Evolutionary conservation across 1,284 basidiomycete species (phyloP), one percentile per base, ranked within the genome.

Genomic region (Takashimella tepidaria): DNA sequence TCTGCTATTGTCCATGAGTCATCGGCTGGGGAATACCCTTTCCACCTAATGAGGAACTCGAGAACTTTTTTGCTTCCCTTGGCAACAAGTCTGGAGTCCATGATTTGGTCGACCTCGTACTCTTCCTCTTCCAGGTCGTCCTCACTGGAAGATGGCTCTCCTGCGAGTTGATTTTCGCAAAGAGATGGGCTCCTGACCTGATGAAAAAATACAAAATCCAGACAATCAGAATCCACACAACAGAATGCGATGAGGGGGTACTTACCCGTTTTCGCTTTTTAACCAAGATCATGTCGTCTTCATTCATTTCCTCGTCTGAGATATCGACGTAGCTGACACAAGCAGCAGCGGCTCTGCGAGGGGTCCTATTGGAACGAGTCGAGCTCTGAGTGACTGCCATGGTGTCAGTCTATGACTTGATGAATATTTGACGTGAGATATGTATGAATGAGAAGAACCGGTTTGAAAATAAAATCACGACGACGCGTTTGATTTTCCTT

Each of bases 21-120:
- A 12, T 73, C 71, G 13, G 59, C 45, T 5, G 44, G 41, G 21
- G 43, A 46, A 45, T 72, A 73, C 1, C 60, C 64, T 22, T 61
- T 58, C 71, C 71, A 73, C 49, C 72, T 69, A 25, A 73, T 63
- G 22, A 67, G 43, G 48, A 57, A 73, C 49, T 73, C 64, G 13
- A 73, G 56, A 10, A 56, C 45, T 16, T 55, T 24, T 46, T 60
- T 61, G 8, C 53, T 54, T 19, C 51, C 45, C 40, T 61, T 57
- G 11, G 40, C 53, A 13, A 25, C 50, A 23, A 61, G 54, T 4
- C 69, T 60, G 5, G 68, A 66, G 56, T 70, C 61, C 21, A 70
- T 62, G 43, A 73, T 73, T 40, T 64, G 64, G 19, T 70, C 69
- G 22, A 73, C 60, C 46, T 68, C 65, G 47, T 69, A 73, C 48